Evolutionary conservation across 2,329 filamentous ascomycete species (phyloP), one percentile per base, ranked within the genome.

Genomic region (Cordyceps cicadae): DNA sequence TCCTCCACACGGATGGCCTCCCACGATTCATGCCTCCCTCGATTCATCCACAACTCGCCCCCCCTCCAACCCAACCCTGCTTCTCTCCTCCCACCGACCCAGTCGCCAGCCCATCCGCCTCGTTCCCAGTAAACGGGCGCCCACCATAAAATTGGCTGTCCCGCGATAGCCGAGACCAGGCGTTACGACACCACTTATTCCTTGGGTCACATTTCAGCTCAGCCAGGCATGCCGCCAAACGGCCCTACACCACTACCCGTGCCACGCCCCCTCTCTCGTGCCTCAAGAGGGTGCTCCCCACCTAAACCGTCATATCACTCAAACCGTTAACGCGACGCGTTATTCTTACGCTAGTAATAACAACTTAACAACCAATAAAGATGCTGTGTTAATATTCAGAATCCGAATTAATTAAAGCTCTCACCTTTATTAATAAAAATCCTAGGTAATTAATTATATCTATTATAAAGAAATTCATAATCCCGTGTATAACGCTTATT

Each of bases 141-240:
- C 55, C 26, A 37, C 48, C 19, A 24, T 37, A 45, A 43, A 51
- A 53, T 59, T 52, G 34, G 39, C 15, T n/a, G 37, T 53, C 56
- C 56, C 56, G 56, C 56, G 56, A 59, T 59, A 53, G 56, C 56
- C 56, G 56, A 59, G 56, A 59, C 56, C 56, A 52, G 26, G 46
- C 26, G 56, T 48, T 34, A 34, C 37, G 24, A 45, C 55, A 50
- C 55, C 19, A 57, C 45, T 26, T 49, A 17, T 29, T 32, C 39
- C 17, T 48, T 41, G 41, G n/a, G 41, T 56, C 32, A 17, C 54
- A 48, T 52, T 59, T 59, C 56, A 59, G 56, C 56, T 59, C 26
- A 49, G 12, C 54, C 21, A 57, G 34, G 54, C 54, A 43, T 24
- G 24, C 26, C 26, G 19, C 7, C 5, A 48, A 26, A 24, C 26